These are phyloP conservation scores for Rosa chinensis DNA, from an alignment of 306 rosid species.

Conservation along the genomic window DNA sequence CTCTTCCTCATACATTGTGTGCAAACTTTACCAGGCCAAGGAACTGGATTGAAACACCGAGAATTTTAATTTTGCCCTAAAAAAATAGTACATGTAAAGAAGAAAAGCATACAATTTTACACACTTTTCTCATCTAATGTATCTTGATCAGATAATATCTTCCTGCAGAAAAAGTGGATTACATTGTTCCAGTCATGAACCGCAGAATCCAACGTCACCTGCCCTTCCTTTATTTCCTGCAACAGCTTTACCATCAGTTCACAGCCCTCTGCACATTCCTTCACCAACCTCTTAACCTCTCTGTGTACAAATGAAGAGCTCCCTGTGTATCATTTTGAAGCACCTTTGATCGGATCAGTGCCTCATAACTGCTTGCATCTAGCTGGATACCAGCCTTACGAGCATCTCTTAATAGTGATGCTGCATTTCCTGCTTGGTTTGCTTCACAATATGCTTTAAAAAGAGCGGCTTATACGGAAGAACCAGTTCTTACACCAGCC, in stretches of 20 bases:
- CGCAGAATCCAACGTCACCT: background rate
- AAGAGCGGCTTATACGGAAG: background rate
- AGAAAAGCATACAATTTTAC: no score
- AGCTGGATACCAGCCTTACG: slow-evolving; percentile 4
- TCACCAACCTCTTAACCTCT: slow-evolving; percentile 1
- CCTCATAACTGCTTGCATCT: slow-evolving; percentile 5
- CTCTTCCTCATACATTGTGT: no score
- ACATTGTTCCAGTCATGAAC: slow-evolving; percentile 5
- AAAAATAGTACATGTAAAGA: no score
- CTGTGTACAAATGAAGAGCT: background rate
- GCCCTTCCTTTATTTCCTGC: background rate
- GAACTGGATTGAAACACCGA: no score
- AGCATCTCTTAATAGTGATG: slow-evolving; percentile 6
- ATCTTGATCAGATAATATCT: background rate
- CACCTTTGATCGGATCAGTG: background rate
- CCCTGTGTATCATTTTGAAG: slow-evolving; percentile 6
- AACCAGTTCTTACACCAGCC: background rate
- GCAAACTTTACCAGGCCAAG: no score
- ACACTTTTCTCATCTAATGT: no score
- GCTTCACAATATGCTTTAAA: background rate
- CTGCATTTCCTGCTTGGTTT: slow-evolving; percentile 11
- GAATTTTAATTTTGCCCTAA: no score
- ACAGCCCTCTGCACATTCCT: slow-evolving; percentile 3
- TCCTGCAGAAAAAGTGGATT: slow-evolving; percentile 10
- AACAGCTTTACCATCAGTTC: slow-evolving; percentile 13